Conservation (phyloP, 2,329 filamentous ascomycete genomes). For the Colletotrichum eleusines region DNA sequence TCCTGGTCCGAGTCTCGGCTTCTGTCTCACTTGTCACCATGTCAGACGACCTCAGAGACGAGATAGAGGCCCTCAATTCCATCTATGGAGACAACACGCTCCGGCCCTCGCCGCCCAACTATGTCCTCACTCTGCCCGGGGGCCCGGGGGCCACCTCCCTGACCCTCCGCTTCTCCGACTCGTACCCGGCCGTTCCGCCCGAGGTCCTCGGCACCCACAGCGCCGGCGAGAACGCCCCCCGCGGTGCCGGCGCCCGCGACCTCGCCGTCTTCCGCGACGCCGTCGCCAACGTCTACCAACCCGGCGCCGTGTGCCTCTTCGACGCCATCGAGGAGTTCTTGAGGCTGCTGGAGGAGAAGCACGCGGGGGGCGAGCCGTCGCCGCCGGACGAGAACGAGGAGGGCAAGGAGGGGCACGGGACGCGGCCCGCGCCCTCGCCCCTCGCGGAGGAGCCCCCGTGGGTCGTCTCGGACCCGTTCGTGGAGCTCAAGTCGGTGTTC, state of each 20-base stretch:
- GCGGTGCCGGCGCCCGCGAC: conserved; percentile 79
- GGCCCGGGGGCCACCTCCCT: conserved; percentile 65
- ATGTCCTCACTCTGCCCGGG: conserved; percentile 76
- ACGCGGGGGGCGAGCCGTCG: conserved; percentile 33
- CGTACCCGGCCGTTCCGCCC: conserved; percentile 83
- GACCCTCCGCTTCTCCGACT: conserved; percentile 74
- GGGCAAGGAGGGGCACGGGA: conserved; percentile 42
- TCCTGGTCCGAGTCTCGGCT: too few species aligned
- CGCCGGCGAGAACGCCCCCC: conserved; percentile 74
- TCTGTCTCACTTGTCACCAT: background rate
- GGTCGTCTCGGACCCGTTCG: conserved; percentile 78
- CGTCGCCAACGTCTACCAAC: conserved; percentile 74
- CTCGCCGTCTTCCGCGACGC: conserved; percentile 77
- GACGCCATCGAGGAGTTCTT: conserved; percentile 84
- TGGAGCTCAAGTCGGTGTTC: conserved; percentile 90
- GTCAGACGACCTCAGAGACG: conserved; percentile 62
- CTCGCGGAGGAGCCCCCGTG: conserved; percentile 64
- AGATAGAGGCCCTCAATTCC: conserved; percentile 85
- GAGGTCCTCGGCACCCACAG: conserved; percentile 82
- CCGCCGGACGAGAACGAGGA: background rate
- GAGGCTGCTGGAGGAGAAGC: conserved; percentile 40
- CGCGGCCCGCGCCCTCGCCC: conserved; percentile 19
- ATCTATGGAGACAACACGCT: conserved; percentile 82
- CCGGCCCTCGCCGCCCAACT: conserved; percentile 56
- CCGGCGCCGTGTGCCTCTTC: conserved; percentile 87